A percentile compares a stretch with the other conserved stretches of the same genome.
These are phyloP conservation scores for Oryza nivara DNA, from an alignment of 176 grass and related monocot species.

Conservation along the genomic window DNA sequence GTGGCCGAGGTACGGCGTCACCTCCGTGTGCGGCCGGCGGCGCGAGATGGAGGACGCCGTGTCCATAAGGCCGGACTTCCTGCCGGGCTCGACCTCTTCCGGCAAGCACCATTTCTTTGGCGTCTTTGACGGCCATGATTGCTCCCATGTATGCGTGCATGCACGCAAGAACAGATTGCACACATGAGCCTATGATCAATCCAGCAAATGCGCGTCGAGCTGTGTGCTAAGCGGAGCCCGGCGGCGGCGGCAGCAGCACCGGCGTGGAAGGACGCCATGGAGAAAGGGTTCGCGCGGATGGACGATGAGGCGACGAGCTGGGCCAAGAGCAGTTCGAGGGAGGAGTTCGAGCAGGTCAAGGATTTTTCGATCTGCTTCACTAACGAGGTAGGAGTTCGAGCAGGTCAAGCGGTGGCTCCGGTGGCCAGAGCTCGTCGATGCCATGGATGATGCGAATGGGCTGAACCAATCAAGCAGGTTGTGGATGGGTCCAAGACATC, in stretches of 20 bases:
- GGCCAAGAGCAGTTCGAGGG: background rate
- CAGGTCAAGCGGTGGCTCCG: too few relatives aligned
- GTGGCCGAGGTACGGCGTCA: slow-evolving; percentile 58
- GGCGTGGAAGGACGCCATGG: too few relatives aligned
- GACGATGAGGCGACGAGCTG: slow-evolving; percentile 38
- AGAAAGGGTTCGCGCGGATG: slow-evolving; percentile 18
- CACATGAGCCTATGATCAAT: background rate
- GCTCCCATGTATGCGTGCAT: slow-evolving; percentile 42
- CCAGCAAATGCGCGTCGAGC: background rate
- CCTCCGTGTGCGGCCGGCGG: slow-evolving; percentile 52
- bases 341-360: too few relatives aligned
- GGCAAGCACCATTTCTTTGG: slow-evolving; percentile 62
- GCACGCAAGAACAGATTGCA: background rate
- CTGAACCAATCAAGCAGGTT: too few relatives aligned
- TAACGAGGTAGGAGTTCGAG: too few relatives aligned
- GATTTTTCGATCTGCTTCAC: too few relatives aligned
- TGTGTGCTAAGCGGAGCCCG: background rate
- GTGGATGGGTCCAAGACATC: too few relatives aligned
- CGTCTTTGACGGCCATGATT: slow-evolving; percentile 68
- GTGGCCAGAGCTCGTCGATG: too few relatives aligned
- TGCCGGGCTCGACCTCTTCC: slow-evolving; percentile 7
- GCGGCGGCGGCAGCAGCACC: background rate
- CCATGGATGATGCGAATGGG: too few relatives aligned
- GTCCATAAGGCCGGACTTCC: slow-evolving; percentile 50
- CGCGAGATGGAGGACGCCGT: slow-evolving; percentile 70